phyloP scores from a whole-genome alignment of 129 eudicot genomes.

The Tanacetum coccineum region DNA sequence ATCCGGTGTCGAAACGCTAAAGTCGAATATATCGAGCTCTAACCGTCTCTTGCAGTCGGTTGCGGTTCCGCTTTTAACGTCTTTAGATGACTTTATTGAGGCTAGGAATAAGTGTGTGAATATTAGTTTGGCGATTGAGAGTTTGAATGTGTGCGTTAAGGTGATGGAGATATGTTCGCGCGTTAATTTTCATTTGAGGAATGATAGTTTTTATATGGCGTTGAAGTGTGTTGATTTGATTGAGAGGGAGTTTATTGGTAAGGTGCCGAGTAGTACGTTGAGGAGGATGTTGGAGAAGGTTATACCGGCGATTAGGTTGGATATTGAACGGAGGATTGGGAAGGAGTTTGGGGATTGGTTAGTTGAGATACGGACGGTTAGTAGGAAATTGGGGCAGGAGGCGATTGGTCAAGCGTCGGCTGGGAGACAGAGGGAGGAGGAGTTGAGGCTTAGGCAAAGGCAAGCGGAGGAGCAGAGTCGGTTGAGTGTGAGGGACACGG shows the following conservation, averaged over 20 bases:
- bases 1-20: slow-evolving; percentile 79
- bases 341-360: slow-evolving; percentile 95
- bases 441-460: slow-evolving; percentile 82
- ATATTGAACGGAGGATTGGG: slow-evolving; percentile 61
- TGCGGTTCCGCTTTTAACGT: slow-evolving; percentile 64
- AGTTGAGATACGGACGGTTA: slow-evolving; percentile 82
- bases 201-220: slow-evolving; percentile 72
- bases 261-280: slow-evolving; percentile 65
- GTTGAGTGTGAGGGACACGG: slow-evolving; percentile 71
- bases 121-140: slow-evolving; percentile 53
- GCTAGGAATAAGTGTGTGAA: slow-evolving; percentile 60
- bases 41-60: slow-evolving; percentile 66
- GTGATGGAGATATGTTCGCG: slow-evolving; percentile 72
- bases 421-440: slow-evolving; percentile 89
- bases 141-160: slow-evolving; percentile 47
- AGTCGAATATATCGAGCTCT: slow-evolving; percentile 62
- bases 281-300: slow-evolving; percentile 76
- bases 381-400: slow-evolving; percentile 82
- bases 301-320: slow-evolving; percentile 71
- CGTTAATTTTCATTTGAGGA: slow-evolving; percentile 51
- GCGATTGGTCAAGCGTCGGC: slow-evolving; percentile 98
- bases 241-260: slow-evolving; percentile 39
- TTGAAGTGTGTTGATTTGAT: slow-evolving; percentile 77
- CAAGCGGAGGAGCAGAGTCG: slow-evolving; percentile 97
- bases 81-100: slow-evolving; percentile 70